phyloP scores from a whole-genome alignment of 2,329 filamentous ascomycete species.

The Clarireedia paspali region DNA sequence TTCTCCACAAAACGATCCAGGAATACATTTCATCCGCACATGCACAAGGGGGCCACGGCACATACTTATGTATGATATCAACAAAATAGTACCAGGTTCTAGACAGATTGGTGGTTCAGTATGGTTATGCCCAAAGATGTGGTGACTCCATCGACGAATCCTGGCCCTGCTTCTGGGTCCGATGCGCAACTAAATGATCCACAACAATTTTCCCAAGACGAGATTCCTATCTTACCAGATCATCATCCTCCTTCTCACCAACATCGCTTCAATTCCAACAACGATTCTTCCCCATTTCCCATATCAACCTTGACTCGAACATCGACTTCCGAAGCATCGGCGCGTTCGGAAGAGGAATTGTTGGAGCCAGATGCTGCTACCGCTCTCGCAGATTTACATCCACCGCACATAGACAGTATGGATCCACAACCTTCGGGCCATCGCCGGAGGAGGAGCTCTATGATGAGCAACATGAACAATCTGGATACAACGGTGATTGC shows the following conservation, averaged over 20 bases:
- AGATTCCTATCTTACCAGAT: background rate
- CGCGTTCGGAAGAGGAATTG: constrained; percentile 13
- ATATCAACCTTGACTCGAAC: constrained; percentile 12
- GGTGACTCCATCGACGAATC: background rate
- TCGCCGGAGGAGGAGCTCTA: constrained; percentile 26
- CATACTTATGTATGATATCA: too few species aligned
- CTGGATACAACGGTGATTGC: constrained; percentile 12
- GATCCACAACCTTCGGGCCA: constrained; percentile 22
- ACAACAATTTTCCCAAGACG: background rate
- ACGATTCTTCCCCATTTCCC: constrained; percentile 10
- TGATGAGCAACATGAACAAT: constrained; percentile 27
- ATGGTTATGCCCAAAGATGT: background rate
- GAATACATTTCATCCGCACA: too few species aligned
- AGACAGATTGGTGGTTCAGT: background rate
- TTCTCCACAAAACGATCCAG: too few species aligned
- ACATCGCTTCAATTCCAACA: background rate
- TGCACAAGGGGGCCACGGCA: too few species aligned
- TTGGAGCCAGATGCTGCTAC: constrained; percentile 20
- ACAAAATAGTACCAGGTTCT: too few species aligned
- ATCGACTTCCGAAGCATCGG: constrained; percentile 11
- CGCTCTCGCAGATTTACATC: constrained; percentile 16
- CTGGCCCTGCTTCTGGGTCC: background rate
- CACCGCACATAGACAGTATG: constrained; percentile 19
- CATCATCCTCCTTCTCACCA: background rate
- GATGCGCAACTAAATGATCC: background rate